Percentiles rank a stretch among this genome's conserved stretches.
phyloP scores from a whole-genome alignment of 805 yeast genomes.

The Starmerella lactis-condensi region DNA sequence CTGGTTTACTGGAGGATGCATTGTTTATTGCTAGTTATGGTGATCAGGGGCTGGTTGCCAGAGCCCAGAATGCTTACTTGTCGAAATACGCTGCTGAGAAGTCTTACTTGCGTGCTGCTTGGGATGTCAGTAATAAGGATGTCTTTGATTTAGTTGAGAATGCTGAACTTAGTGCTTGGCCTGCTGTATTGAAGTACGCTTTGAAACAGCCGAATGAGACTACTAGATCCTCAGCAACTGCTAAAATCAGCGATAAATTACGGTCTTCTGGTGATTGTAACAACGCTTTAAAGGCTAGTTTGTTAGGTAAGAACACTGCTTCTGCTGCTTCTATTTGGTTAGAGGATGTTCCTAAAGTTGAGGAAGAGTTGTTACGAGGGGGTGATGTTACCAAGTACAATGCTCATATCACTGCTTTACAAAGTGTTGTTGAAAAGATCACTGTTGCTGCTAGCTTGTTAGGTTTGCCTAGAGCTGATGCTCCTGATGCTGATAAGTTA shows the following conservation, averaged over 20 bases:
- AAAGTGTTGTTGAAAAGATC: constrained; percentile 67
- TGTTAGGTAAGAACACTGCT: constrained; percentile 66
- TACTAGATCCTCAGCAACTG: constrained; percentile 1
- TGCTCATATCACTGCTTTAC: constrained; percentile 67
- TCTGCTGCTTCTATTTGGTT: constrained; percentile 72
- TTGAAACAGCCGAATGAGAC: constrained; percentile 2
- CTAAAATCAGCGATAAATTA: constrained; percentile 56
- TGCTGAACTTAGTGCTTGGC: constrained; percentile 68
- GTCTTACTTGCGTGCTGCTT: constrained; percentile 55
- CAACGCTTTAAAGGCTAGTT: constrained; percentile 57
- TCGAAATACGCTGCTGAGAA: constrained; percentile 33
- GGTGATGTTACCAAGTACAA: constrained; percentile 44
- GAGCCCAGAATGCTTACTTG: constrained; percentile 58
- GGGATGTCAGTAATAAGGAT: constrained; percentile 37
- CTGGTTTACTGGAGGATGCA: constrained; percentile 57
- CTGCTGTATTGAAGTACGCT: constrained; percentile 49
- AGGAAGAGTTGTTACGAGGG: constrained; percentile 24
- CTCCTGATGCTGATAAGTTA: constrained; percentile 27
- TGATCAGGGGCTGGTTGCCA: constrained; percentile 33
- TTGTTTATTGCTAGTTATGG: constrained; percentile 54
- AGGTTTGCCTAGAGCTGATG: constrained; percentile 13
- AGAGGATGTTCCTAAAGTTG: constrained; percentile 40
- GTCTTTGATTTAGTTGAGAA: constrained; percentile 56
- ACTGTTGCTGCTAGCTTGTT: constrained; percentile 37
- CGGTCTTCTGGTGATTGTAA: constrained; percentile 36